Evolutionary conservation across 164 flowering plant species (phyloP), one percentile per base, ranked within the genome.

Genomic region (Buxus sempervirens): DNA sequence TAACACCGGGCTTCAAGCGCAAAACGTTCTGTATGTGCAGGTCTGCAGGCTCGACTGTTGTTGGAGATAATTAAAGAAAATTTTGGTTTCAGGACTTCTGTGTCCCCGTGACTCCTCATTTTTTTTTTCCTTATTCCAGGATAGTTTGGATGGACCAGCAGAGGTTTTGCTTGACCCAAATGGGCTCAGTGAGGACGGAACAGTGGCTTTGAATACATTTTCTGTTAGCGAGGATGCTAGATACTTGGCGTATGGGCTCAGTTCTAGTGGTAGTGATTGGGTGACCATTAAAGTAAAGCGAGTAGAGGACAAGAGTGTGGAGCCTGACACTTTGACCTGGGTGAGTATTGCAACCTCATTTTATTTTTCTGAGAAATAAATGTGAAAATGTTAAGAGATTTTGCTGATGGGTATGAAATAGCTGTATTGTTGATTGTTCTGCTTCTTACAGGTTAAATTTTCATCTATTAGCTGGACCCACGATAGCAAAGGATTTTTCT

Each of bases 261-360:
- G 98, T 78, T 73, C 90, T 1, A 96, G 97, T 71, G 99, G 99
- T 32, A 96, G 99, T 70, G 99, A 96, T 74, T 96, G 99, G 99
- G 92, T 89, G 23, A 91, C 87, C 0, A 83, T 96, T 23, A 93
- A 91, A 75, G 96, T 96, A n/a, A 88, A 91, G 90, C 72, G 82
- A 25, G 71, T 93, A 63, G 88, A 84, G 68, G 96, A 93, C 73
- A 86, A 84, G 81, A 67, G 0, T 12, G 78, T 75, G 3, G 86
- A 87, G 73, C 79, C 91, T 55, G 97, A 93, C 70, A 81, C 84
- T 22, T 63, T 93, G 41, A 82, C 86, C 22, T 93, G 98, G 98
- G 99, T 93, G 57, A 75, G 90, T 73, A 9, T 60, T 27, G 14
- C 0, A 21, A 25, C 57, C 28, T 45, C 25, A 8, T 27, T 20